Percentiles rank a stretch among this genome's conserved stretches.
These are phyloP conservation scores for Fusarium hostae DNA, from an alignment of 2,329 filamentous ascomycete species.

Conservation along the genomic window DNA sequence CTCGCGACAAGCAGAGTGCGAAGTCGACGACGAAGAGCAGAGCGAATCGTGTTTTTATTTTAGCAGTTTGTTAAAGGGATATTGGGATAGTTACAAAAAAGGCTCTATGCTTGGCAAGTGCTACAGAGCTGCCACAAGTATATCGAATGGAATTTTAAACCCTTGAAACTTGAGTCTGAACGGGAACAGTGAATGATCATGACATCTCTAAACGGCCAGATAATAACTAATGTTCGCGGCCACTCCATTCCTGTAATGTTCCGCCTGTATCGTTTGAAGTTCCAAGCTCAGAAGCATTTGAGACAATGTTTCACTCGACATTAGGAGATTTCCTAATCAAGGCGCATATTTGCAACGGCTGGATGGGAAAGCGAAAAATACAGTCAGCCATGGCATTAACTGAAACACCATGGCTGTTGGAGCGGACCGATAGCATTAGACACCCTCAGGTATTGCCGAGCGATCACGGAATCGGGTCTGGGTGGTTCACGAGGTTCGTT, in stretches of 20 bases:
- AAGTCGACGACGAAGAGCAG: slow-evolving; percentile 39
- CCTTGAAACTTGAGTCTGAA: background rate
- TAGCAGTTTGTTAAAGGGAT: slow-evolving; percentile 39
- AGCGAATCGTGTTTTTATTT: slow-evolving; percentile 37
- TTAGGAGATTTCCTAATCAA: background rate
- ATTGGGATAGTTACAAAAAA: slow-evolving; percentile 45
- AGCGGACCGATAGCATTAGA: background rate
- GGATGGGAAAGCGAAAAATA: background rate
- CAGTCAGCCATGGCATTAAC: background rate
- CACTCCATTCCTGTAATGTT: background rate
- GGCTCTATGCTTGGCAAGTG: slow-evolving; percentile 41
- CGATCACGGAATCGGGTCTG: background rate
- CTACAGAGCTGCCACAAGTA: slow-evolving; percentile 40
- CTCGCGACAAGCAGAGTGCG: slow-evolving; percentile 33
- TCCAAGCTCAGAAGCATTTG: background rate
- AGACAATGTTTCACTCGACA: background rate
- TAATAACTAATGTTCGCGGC: background rate
- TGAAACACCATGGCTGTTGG: background rate
- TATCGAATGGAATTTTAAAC: slow-evolving; percentile 32
- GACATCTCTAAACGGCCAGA: background rate
- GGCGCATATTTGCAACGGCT: background rate
- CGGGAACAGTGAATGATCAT: background rate
- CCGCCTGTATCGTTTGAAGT: background rate
- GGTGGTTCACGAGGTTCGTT: slow-evolving; percentile 2
- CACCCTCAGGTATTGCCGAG: background rate